Base-by-base conservation (phyloP, 306 rosid species). In the Morella rubra region DNA sequence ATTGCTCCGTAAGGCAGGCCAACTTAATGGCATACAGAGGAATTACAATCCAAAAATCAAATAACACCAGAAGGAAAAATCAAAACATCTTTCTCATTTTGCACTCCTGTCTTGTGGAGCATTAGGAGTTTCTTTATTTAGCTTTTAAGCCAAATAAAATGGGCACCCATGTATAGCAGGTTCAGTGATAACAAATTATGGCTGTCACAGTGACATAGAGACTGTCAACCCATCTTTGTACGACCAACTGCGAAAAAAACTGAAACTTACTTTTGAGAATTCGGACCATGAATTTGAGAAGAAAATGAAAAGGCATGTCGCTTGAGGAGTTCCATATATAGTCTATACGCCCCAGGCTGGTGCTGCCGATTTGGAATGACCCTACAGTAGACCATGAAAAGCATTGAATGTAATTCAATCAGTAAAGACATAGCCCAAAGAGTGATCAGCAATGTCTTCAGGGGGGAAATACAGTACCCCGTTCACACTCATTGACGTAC, bases 321-420 rank as follows among this genome's bases (percentile, higher is more conserved):
- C 86, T 81, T 92, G 69, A 95, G 86, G 52, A 95, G 92, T 77
- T 89, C 90, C 96, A 95, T 56, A 76, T 90, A 92, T 79, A 95
- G 92, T 76, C 89, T 85, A 81, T 88, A 90, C 11, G 97, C 95
- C 41, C 82, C 78, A 53, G 97, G 96, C 47, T 85, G 90, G 32
- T 83, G 78, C 72, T 77, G 80, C 69, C 98, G 89, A 76, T 85
- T 66, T 15, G 95, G 95, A 77, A 90, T 84, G 73, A 90, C 88
- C 91, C 98, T 93, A 83, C 60, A 73, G 53, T 58, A 12, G 73
- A 69, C 42, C 73, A 74, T 44, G 61, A 45, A 76, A 70, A 71
- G 74, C 64, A 42, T 15, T 5, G 40, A 5, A 77, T 40, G 60
- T 32, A 84, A 74, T 37, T 76, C 62, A 72, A 71, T 12, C 55